Evolutionary conservation across 202 grass and related monocot genomes (phyloP), one percentile per base, ranked within the genome.

Genomic region (Setaria italica): DNA sequence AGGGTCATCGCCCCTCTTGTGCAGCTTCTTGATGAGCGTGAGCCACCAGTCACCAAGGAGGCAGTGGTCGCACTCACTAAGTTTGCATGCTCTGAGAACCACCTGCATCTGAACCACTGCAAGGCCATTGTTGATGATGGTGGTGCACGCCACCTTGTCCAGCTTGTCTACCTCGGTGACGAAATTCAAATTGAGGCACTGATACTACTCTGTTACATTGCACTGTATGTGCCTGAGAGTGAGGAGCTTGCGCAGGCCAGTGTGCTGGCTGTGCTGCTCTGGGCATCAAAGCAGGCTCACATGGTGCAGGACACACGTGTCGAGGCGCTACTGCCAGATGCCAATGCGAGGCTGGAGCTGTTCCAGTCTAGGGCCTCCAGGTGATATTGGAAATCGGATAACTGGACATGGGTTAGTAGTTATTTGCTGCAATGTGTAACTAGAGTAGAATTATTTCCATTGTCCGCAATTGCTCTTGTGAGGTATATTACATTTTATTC

Each of bases 51-150:
- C 32, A 73, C 74, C 65, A 96, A 90, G 84, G 94, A 93, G 66
- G 94, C 94, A 11, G 82, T 96, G 70, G 74, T 93, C 10, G 91
- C 91, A 2, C 94, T 96, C 69, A 96, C 94, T 49, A 96, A 96
- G 66, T 96, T 96, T 11, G 82, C 87, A 0, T 91, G 87, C 58
- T 77, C 3, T 5, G 94, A 93, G 42, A 96, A 96, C 74, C 91
- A 90, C 84, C 83, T 96, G 59, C 87, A 93, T 78, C 63, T 85
- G 33, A 91, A 82, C 80, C 94, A 96, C 78, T 93, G 86, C 85
- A 93, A 93, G 70, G 85, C 89, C 42, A 88, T 93, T 8, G 88
- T 96, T 6, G 85, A 96, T 19, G 79, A 53, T 1, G 87, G 87
- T 1, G 94, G 94, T 59, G 91, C 94, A 17, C 84, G 85, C 2